Conservation (phyloP, 805 yeast species). For the Saccharomycopsis sp. region DNA sequence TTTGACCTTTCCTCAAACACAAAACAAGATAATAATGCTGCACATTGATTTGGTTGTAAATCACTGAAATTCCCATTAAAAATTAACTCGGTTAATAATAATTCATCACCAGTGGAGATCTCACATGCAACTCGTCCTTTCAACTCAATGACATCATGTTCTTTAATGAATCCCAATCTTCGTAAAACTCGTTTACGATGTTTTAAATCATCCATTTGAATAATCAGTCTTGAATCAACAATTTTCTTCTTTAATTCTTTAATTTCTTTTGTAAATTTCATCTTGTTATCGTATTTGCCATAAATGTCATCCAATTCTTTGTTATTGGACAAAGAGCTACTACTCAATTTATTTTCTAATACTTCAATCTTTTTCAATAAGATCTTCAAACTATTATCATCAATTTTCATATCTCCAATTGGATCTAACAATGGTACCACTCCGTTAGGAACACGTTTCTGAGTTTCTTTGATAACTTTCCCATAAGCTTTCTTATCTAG, state of each 20-base stretch:
- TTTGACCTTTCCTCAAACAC: conserved; percentile 96
- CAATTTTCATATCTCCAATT: conserved; percentile 84
- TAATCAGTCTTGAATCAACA: conserved; percentile 78
- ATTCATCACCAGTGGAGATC: conserved; percentile 81
- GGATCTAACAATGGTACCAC: conserved; percentile 93
- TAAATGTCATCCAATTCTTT: conserved; percentile 57
- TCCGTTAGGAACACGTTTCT: conserved; percentile 69
- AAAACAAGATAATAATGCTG: conserved; percentile 86
- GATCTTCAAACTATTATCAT: conserved; percentile 50
- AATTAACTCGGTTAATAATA: conserved; percentile 80
- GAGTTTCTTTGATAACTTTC: conserved; percentile 74
- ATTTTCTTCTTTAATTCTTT: conserved; percentile 58
- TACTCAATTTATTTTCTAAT: conserved; percentile 61
- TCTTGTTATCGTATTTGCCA: conserved; percentile 57
- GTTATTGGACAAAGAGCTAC: conserved; percentile 62
- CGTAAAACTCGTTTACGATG: conserved; percentile 90
- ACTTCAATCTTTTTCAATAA: conserved; percentile 75
- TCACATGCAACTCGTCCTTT: conserved; percentile 98
- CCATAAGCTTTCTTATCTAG: conserved; percentile 52
- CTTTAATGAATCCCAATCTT: conserved; percentile 83
- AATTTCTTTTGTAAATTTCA: conserved; percentile 51
- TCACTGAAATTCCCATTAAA: conserved; percentile 95
- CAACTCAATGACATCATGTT: conserved; percentile 83
- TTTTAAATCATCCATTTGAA: conserved; percentile 89
- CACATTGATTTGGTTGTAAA: conserved; percentile 81